Evolutionary conservation across 768 basidiomycete species (phyloP).

Genomic region (Boletus subparvulus): DNA sequence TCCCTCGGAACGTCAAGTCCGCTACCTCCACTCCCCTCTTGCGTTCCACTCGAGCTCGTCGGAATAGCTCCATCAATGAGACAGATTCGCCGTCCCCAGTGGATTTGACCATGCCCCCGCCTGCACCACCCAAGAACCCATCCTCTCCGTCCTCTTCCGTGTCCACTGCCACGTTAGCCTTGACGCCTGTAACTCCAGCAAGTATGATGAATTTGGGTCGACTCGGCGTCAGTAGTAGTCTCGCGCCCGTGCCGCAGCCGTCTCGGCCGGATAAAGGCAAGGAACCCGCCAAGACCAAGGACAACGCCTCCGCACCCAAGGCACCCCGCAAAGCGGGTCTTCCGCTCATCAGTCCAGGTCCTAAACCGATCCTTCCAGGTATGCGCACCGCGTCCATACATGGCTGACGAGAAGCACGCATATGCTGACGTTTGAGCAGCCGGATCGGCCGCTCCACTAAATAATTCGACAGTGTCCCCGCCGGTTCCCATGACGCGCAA

Average conservation of each 20-base stretch:
- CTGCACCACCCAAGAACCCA: slow-evolving; percentile 49
- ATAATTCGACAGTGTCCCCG: slow-evolving; percentile 29
- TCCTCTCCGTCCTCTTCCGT: slow-evolving; percentile 17
- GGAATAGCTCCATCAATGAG: slow-evolving; percentile 43
- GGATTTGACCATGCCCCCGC: slow-evolving; percentile 86
- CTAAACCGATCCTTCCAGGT: slow-evolving; percentile 78
- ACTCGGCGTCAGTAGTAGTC: slow-evolving; percentile 50
- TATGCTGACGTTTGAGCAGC: slow-evolving; percentile 26
- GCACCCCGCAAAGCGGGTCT: slow-evolving; percentile 29
- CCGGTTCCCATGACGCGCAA: slow-evolving; percentile 60
- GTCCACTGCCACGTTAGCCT: not conserved
- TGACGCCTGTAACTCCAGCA: slow-evolving; percentile 83
- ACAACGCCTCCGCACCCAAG: slow-evolving; percentile 20
- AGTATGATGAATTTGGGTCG: slow-evolving; percentile 88
- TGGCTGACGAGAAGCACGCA: not conserved
- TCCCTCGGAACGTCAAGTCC: slow-evolving; percentile 40
- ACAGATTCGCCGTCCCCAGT: slow-evolving; percentile 82
- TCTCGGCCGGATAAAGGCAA: slow-evolving; percentile 25
- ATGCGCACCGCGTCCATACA: slow-evolving; percentile 16
- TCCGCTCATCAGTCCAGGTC: slow-evolving; percentile 48
- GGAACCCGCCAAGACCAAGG: slow-evolving; percentile 32
- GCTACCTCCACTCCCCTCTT: slow-evolving; percentile 61
- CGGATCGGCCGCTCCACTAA: slow-evolving; percentile 32
- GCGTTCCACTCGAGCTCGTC: slow-evolving; percentile 43
- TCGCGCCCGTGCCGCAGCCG: slow-evolving; percentile 34